phyloP scores from a whole-genome alignment of 2,329 filamentous ascomycete species.

The Ceratocystis papillata region DNA sequence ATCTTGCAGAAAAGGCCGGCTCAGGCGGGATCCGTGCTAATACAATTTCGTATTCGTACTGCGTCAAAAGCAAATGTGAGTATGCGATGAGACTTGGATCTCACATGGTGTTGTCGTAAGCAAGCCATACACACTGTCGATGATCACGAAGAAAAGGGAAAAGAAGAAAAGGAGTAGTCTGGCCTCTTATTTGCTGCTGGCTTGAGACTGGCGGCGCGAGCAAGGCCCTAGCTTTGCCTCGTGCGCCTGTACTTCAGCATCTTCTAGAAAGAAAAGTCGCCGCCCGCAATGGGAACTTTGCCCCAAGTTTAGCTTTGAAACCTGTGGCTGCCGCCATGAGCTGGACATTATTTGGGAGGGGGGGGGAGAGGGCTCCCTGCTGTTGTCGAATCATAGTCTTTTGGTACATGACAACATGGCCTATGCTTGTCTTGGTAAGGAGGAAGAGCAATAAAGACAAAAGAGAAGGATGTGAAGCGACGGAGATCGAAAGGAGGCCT shows the following conservation, averaged over 20 bases:
- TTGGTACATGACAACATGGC: not conserved
- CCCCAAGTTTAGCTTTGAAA: not conserved
- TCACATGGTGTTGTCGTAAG: not conserved
- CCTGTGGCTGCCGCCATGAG: not conserved
- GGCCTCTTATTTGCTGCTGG: not conserved
- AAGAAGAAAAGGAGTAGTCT: not conserved
- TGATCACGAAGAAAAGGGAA: not conserved
- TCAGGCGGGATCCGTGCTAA: not conserved
- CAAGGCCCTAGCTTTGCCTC: not conserved
- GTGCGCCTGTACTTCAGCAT: not conserved
- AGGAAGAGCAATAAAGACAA: not conserved
- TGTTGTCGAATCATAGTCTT: no score
- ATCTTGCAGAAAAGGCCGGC: not conserved
- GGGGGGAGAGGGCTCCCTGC: no score
- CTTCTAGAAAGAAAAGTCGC: not conserved
- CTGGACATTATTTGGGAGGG: no score
- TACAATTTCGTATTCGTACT: constrained; percentile 6
- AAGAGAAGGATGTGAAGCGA: not conserved
- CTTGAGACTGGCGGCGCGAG: not conserved
- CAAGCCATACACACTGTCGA: not conserved
- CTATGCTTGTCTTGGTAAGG: not conserved
- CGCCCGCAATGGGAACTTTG: not conserved
- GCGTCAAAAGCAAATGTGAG: not conserved
- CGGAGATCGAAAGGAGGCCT: constrained; percentile 9
- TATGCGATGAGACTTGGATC: not conserved